These are phyloP conservation scores for Ehretia macrophylla DNA, from an alignment of 257 asterid species.

Conservation along the genomic window DNA sequence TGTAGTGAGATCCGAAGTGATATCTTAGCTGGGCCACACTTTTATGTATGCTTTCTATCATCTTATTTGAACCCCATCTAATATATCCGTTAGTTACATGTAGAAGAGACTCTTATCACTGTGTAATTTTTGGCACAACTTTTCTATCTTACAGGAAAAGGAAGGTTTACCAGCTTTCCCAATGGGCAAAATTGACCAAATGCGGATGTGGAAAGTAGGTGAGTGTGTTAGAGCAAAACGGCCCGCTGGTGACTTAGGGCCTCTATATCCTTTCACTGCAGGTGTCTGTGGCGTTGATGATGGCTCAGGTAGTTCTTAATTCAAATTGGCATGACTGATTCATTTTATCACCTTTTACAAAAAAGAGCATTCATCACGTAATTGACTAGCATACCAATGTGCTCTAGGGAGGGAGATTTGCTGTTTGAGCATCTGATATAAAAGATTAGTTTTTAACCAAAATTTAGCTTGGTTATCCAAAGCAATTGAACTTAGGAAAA, in stretches of 20 bases:
- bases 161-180: constrained; percentile 76
- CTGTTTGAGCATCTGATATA: too few relatives aligned
- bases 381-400: too few relatives aligned
- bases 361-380: too few relatives aligned
- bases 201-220: constrained; percentile 93
- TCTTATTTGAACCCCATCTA: background rate
- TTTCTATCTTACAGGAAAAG: constrained; percentile 43
- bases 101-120: background rate
- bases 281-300: constrained; percentile 94
- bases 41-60: constrained; percentile 44
- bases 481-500: too few relatives aligned
- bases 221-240: constrained; percentile 69
- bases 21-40: constrained; percentile 96
- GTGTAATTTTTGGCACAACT: background rate
- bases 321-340: background rate
- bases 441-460: too few relatives aligned
- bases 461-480: too few relatives aligned
- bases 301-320: constrained; percentile 66
- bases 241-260: constrained; percentile 86
- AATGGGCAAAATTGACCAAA: constrained; percentile 91
- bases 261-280: constrained; percentile 85
- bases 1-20: constrained; percentile 93
- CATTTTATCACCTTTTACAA: background rate
- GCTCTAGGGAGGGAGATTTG: too few relatives aligned
- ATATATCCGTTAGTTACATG: background rate